Evolutionary conservation across 352 stramenopile genomes (phyloP), one percentile per base, ranked within the genome.

Genomic region (Globisporangium cylindrosporum): DNA sequence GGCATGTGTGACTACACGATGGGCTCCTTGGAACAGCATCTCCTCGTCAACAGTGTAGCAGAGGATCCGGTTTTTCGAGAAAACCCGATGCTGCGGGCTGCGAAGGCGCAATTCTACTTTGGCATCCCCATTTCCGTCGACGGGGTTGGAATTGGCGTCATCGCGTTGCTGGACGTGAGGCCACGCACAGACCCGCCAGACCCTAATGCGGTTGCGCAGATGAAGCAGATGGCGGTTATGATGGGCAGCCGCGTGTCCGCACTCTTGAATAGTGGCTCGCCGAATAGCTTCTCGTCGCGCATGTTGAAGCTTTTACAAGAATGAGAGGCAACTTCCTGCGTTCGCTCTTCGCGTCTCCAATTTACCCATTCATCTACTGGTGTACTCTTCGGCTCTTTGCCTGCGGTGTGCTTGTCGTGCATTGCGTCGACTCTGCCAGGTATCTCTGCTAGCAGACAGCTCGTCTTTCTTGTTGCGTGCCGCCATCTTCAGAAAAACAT

Each of bases 1-100:
- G 63, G 67, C 51, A 74, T 78, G 70, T 78, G 73, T 34, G 73
- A 76, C 62, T 66, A 66, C 62, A 38, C 62, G 3, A 63, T 76
- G 10, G 69, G 71, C 12, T 27, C 64, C 5, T 20, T 59, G 0
- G 68, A 72, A 7, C 59, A 72, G 24, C 46, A 64, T 24, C 54
- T 77, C 1, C 49, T 66, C 12, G 34, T 77, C 18, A 34, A 15
- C 22, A 53, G 64, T 48, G 64, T 67, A 4, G 24, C 49, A 8
- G 29, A 43, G 7, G 46, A 70, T n/a, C 22, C 49, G 1, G 29
- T 51, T 32, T 76, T 69, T 29, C 67, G 66, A 55, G 61, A 72
- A 59, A 78, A 78, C 29, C 73, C 73, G 20, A 71, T 78, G 49
- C 46, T 76, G 9, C 54, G 68, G 4, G 57, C 67, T 1, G 43